These are phyloP conservation scores for Geotrichum restrictum DNA, from an alignment of 1,139 yeast genomes.

Conservation along the genomic window DNA sequence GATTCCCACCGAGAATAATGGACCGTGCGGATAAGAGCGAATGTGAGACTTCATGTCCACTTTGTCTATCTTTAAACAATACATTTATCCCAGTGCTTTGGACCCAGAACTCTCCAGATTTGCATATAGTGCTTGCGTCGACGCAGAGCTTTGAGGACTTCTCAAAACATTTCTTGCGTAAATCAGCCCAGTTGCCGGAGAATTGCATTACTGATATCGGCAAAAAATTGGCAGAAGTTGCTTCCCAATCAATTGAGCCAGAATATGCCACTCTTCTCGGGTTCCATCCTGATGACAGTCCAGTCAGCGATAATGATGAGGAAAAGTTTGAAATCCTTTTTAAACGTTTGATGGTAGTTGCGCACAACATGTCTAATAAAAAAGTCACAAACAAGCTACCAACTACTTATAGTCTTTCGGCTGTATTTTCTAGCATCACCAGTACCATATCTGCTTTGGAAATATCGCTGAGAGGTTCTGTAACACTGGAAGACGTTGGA, in stretches of 20 bases:
- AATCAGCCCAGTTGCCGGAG: background rate
- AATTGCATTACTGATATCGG: background rate
- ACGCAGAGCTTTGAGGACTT: constrained; percentile 11
- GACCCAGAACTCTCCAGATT: constrained; percentile 30
- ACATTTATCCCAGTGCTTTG: constrained; percentile 71
- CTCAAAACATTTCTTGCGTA: background rate
- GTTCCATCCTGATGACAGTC: background rate
- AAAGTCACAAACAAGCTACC: background rate
- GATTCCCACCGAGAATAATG: constrained; percentile 77
- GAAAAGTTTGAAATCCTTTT: background rate
- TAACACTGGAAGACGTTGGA: constrained; percentile 34
- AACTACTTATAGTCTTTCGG: background rate
- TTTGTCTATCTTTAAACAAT: constrained; percentile 83
- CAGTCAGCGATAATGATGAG: background rate
- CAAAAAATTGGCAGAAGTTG: background rate
- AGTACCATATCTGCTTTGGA: constrained; percentile 59
- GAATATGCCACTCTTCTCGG: constrained; percentile 2
- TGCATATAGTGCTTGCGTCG: constrained; percentile 19
- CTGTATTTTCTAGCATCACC: background rate
- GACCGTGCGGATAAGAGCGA: constrained; percentile 66
- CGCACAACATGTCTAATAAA: background rate
- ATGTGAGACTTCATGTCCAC: constrained; percentile 74
- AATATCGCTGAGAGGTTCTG: constrained; percentile 58
- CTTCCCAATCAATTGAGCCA: background rate
- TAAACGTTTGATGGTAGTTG: background rate